These are phyloP conservation scores for Zymoseptoria pseudotritici DNA, from an alignment of 2,329 filamentous ascomycete genomes.

Conservation along the genomic window DNA sequence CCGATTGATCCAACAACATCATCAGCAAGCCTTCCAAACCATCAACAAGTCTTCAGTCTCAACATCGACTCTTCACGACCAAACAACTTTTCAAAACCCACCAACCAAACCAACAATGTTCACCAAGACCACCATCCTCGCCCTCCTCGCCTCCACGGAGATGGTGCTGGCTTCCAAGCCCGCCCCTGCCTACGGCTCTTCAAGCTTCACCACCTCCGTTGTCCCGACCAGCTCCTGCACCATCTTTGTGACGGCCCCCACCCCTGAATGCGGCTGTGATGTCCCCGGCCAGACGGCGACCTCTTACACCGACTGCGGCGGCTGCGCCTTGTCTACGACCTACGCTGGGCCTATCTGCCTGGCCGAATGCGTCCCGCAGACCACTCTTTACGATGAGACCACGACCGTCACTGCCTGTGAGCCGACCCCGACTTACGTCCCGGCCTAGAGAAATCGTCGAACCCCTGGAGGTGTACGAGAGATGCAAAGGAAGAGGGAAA, in stretches of 20 bases:
- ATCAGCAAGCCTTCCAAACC: neutral
- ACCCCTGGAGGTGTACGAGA: no score
- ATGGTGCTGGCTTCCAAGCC: neutral
- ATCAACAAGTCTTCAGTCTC: neutral
- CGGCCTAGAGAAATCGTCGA: no score
- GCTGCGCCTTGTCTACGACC: slow-evolving; percentile 2
- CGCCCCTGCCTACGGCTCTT: slow-evolving; percentile 1
- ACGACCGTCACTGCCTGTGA: neutral
- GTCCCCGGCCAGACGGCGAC: slow-evolving; percentile 1
- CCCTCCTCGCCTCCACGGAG: neutral
- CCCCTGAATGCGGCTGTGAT: slow-evolving; percentile 2
- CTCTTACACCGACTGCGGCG: slow-evolving; percentile 4
- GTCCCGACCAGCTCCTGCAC: no score
- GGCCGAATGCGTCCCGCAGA: neutral
- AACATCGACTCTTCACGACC: neutral
- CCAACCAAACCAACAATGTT: neutral
- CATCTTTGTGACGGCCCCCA: neutral
- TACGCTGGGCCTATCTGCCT: neutral
- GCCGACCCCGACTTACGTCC: no score
- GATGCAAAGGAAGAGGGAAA: no score
- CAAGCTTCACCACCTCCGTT: no score
- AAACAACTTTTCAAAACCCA: neutral
- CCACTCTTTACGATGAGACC: neutral
- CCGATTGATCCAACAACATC: no score
- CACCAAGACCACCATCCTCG: neutral